Evolutionary conservation across 2,329 filamentous ascomycete species (phyloP), one percentile per base, ranked within the genome.

Genomic region (Monosporascus sp.): DNA sequence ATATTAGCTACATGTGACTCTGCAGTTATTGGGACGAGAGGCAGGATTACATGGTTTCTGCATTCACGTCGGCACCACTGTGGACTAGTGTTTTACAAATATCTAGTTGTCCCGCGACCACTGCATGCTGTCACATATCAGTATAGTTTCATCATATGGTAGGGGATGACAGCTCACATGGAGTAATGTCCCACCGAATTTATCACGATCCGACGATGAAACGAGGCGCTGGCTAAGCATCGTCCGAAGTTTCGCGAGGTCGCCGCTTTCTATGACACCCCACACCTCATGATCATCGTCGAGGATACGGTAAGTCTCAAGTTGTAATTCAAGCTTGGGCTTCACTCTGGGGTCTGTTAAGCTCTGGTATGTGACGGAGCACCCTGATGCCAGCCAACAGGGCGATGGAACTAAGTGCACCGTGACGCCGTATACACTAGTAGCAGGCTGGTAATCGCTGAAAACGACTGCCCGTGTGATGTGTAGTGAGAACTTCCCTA

Each of bases 41-140:
- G 14, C 37, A 43, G 18, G 11, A 35, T 51, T 54, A 58, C 54
- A 3, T 3, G 40, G 43, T 2, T 17, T 15, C 7, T 11, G 43
- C 49, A n/a, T 57, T 59, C 28, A 56, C 50, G 48, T 59, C 51
- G 8, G 59, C 56, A 41, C 58, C 59, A 31, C 53, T 53, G 14
- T 55, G 43, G 6, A 60, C 48, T 2, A 59, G 40, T 26, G 47
- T 35, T 49, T 58, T 57, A 18, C 50, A 55, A 14, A 56, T 52
- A 22, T 56, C 51, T 9, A 60, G 15, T 8, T 2, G 3, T 14
- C 52, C 52, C 51, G 3, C 0, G 9, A 0, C 1, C 18, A 52
- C 44, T 6, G 55, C 58, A 5, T 1, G 0, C 58, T 60, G 43
- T 3, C 20, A 26, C 46, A 20, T 6, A 9, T 56, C 18, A 56